Percentiles rank a stretch among this genome's conserved stretches.
phyloP scores from a whole-genome alignment of 306 rosid species.

The Vicia faba region DNA sequence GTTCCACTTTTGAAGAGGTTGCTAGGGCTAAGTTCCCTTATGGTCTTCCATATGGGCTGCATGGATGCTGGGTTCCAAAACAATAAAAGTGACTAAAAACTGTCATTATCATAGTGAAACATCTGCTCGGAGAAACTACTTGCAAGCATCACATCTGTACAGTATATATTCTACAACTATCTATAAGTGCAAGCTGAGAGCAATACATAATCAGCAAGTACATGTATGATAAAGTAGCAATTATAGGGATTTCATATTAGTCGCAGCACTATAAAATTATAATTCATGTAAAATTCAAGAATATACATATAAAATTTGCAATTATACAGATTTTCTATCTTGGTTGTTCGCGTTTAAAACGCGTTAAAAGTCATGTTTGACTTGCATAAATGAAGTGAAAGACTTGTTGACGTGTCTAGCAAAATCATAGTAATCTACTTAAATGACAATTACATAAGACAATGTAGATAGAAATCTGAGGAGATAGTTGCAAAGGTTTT shows the following conservation, averaged over 20 bases:
- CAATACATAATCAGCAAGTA: neutral
- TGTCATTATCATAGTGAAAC: neutral
- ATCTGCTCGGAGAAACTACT: constrained; percentile 8
- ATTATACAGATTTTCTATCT: neutral
- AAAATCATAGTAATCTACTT: constrained; percentile 16
- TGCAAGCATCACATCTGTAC: constrained; percentile 26
- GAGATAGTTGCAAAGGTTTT: constrained; percentile 24
- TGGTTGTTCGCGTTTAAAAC: neutral
- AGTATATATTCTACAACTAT: neutral
- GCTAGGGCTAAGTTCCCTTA: constrained; percentile 95
- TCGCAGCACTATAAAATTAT: neutral
- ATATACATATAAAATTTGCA: constrained; percentile 2
- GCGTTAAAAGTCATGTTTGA: neutral
- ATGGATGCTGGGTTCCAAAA: constrained; percentile 95
- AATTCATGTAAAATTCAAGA: constrained; percentile 3
- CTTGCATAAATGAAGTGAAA: constrained; percentile 10
- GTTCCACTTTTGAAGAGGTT: constrained; percentile 76
- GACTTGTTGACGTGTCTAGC: constrained; percentile 5
- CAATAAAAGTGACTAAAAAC: constrained; percentile 15
- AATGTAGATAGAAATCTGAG: constrained; percentile 28
- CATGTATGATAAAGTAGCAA: constrained; percentile 20
- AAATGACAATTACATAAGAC: constrained; percentile 17
- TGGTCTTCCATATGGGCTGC: constrained; percentile 91
- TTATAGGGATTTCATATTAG: constrained; percentile 23
- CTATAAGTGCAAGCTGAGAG: constrained; percentile 12